Evolutionary conservation across 768 basidiomycete species (phyloP).

Genomic region (Kwoniella botswanensis): DNA sequence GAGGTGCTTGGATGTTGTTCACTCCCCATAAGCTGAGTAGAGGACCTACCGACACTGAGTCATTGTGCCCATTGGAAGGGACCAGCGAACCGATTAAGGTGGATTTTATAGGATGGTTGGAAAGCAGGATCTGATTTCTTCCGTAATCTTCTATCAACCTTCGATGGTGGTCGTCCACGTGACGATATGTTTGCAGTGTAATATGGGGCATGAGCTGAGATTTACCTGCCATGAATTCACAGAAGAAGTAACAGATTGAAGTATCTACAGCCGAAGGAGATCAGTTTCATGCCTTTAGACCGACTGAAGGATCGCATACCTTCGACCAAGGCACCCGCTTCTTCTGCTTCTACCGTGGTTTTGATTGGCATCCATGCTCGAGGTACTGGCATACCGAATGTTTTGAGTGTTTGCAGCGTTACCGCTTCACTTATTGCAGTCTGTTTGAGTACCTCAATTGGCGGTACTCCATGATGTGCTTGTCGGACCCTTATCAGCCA

Average conservation of each 20-base stretch:
- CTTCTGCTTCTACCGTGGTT: neutral
- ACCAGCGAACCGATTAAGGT: slow-evolving; percentile 1
- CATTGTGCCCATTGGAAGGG: neutral
- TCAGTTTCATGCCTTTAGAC: neutral
- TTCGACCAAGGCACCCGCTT: neutral
- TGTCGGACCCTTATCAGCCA: slow-evolving; percentile 25
- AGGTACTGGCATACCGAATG: slow-evolving; percentile 4
- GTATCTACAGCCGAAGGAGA: neutral
- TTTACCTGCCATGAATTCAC: neutral
- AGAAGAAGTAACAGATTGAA: slow-evolving; percentile 3
- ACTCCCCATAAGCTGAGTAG: neutral
- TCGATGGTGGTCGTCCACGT: neutral
- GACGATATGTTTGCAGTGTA: too few relatives aligned
- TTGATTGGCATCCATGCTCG: slow-evolving; percentile 5
- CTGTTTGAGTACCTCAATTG: neutral
- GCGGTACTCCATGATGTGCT: neutral
- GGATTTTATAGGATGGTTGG: neutral
- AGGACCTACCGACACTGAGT: neutral
- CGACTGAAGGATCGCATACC: too few relatives aligned
- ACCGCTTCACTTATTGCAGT: slow-evolving; percentile 12
- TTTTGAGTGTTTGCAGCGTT: slow-evolving; percentile 11
- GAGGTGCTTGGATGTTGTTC: slow-evolving; percentile 1
- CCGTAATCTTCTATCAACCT: slow-evolving; percentile 12
- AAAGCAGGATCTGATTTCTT: neutral
- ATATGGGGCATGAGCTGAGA: neutral